Base-by-base conservation (phyloP, 441 rosid species). In the Croton laevigatus region DNA sequence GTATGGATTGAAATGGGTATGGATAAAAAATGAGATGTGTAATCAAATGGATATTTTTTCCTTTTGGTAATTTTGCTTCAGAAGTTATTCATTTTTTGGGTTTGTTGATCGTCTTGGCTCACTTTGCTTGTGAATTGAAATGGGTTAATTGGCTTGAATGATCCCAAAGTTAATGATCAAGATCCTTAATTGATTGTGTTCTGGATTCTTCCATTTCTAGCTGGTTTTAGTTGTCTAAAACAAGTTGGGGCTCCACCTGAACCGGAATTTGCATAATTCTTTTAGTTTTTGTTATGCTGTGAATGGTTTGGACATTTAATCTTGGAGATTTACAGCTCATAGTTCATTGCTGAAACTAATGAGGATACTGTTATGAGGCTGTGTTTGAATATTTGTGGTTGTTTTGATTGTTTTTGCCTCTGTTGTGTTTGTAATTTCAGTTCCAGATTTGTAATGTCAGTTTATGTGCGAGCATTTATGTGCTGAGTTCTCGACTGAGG, bases 401-500 rank as follows among this genome's bases (percentile, higher is more conserved):
- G n/a, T n/a, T n/a, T n/a, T n/a, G n/a, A n/a, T n/a, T n/a, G n/a
- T n/a, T n/a, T n/a, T n/a, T n/a, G n/a, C n/a, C n/a, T n/a, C n/a
- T n/a, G n/a, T n/a, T n/a, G n/a, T n/a, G n/a, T n/a, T n/a, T n/a
- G n/a, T n/a, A n/a, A n/a, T n/a, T n/a, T n/a, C n/a, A n/a, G n/a
- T n/a, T n/a, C n/a, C n/a, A n/a, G n/a, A n/a, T n/a, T n/a, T n/a
- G n/a, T n/a, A n/a, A n/a, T n/a, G n/a, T n/a, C n/a, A n/a, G n/a
- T 95, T 95, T 82, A 83, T 93, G 85, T 93, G 98, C 75, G 99
- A 95, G 78, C 95, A 96, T 62, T 95, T 95, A 78, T 91, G 92
- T 70, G 95, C 98, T 14, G 98, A 95, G 87, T 95, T 88, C 75
- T 96, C 97, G 22, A 83, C 97, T 13, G 97, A 95, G 97, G 99